Conservation (phyloP, 2,329 filamentous ascomycete genomes). For the Rhinocladiella mackenziei region DNA sequence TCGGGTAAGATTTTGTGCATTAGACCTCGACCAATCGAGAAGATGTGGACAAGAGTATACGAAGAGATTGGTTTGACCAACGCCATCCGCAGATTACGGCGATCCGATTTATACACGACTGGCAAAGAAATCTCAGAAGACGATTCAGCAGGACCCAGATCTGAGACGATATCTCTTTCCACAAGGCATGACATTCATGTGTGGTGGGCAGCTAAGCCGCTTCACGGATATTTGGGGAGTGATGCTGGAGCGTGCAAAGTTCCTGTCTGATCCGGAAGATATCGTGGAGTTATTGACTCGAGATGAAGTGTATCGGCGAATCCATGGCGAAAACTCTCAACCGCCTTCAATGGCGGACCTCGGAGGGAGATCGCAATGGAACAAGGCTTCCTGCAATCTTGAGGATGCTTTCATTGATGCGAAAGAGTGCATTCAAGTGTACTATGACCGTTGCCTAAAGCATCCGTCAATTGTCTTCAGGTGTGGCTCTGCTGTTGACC, state of each 20-base stretch:
- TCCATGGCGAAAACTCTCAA: conserved; percentile 25
- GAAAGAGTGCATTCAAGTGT: conserved; percentile 26
- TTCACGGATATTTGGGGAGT: conserved; percentile 22
- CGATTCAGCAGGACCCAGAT: conserved; percentile 26
- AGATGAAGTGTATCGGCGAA: conserved; percentile 26
- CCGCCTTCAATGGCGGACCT: conserved; percentile 4
- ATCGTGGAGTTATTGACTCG: conserved; percentile 15
- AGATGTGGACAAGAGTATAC: neutral
- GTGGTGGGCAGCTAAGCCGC: conserved; percentile 23
- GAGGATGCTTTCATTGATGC: conserved; percentile 31
- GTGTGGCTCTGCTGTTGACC: conserved; percentile 25
- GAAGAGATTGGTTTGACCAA: neutral
- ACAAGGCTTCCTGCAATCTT: conserved; percentile 29
- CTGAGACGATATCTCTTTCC: conserved; percentile 26
- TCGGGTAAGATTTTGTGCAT: conserved; percentile 26
- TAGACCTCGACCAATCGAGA: too few relatives aligned
- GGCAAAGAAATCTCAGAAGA: conserved; percentile 25
- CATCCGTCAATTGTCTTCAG: conserved; percentile 24
- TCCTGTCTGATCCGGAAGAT: conserved; percentile 4
- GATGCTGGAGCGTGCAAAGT: conserved; percentile 2
- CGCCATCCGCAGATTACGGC: conserved; percentile 24
- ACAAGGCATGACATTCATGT: conserved; percentile 31
- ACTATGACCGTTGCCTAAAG: conserved; percentile 29
- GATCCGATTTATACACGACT: conserved; percentile 29
- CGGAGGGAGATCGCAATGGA: conserved; percentile 21